A percentile compares a stretch with the other conserved stretches of the same genome.
Conservation (phyloP, 495 filamentous ascomycete genomes). For the Polyplosphaeria fusca region DNA sequence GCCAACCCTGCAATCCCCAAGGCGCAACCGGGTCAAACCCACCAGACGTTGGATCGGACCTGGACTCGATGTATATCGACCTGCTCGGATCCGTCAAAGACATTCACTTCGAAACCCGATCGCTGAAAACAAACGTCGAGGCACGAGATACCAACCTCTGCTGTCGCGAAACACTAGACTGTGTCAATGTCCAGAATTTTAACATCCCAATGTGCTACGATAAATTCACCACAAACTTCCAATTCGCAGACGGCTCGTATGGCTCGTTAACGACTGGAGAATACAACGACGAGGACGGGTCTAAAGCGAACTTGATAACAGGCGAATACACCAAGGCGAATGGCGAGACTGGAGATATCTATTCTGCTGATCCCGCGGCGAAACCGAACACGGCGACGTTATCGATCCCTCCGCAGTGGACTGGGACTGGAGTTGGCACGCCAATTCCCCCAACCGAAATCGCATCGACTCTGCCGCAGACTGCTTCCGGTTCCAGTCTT, state of each 20-base stretch:
- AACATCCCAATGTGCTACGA: conserved; percentile 44
- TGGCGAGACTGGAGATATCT: conserved; percentile 43
- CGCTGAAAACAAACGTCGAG: not conserved
- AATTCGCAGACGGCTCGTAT: conserved; percentile 43
- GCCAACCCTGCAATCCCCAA: conserved; percentile 18
- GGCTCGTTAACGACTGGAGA: conserved; percentile 41
- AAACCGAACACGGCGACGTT: conserved; percentile 43
- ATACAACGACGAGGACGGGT: conserved; percentile 36
- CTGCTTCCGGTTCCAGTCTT: not conserved
- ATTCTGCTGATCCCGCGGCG: conserved; percentile 33
- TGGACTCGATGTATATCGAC: conserved; percentile 34
- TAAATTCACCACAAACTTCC: conserved; percentile 46
- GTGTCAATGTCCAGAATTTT: conserved; percentile 34
- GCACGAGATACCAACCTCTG: conserved; percentile 19
- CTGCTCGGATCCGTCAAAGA: conserved; percentile 36
- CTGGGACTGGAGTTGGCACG: conserved; percentile 38
- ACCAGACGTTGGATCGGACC: conserved; percentile 33
- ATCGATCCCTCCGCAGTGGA: conserved; percentile 43
- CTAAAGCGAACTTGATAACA: conserved; percentile 39
- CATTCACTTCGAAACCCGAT: conserved; percentile 30
- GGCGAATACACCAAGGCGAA: conserved; percentile 39
- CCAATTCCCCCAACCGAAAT: conserved; percentile 41
- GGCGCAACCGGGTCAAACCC: conserved; percentile 35
- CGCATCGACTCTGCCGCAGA: conserved; percentile 11
- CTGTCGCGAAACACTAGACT: conserved; percentile 33